phyloP scores from a whole-genome alignment of 306 rosid species.

The Myrica gale region DNA sequence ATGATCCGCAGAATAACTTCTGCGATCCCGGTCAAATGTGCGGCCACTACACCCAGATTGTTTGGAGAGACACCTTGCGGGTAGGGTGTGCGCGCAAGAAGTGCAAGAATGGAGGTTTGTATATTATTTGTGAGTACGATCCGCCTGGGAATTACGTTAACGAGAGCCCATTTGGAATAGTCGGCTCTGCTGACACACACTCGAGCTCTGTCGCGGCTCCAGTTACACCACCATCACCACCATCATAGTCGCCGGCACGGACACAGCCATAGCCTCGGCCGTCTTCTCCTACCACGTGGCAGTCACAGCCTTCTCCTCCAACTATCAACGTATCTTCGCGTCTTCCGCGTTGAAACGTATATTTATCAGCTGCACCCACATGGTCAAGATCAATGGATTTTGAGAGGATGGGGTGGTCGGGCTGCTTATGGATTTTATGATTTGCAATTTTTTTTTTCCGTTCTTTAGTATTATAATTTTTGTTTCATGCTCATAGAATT shows the following conservation, averaged over 20 bases:
- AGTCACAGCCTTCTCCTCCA: too few relatives aligned
- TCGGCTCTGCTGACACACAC: too few relatives aligned
- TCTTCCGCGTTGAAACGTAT: too few relatives aligned
- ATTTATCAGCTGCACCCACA: neutral
- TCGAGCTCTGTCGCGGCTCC: neutral
- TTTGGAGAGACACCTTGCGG: slow-evolving; percentile 32
- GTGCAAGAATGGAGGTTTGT: slow-evolving; percentile 31
- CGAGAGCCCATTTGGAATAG: slow-evolving; percentile 32
- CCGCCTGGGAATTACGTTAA: slow-evolving; percentile 40
- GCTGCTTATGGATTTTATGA: neutral
- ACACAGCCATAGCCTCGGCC: neutral
- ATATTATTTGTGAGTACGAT: slow-evolving; percentile 38
- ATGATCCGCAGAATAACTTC: neutral
- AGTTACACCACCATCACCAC: neutral
- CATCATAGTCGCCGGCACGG: neutral
- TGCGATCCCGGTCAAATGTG: slow-evolving; percentile 33
- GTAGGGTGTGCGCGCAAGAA: slow-evolving; percentile 32
- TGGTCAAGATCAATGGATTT: neutral
- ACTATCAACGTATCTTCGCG: too few relatives aligned
- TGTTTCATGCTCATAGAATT: neutral
- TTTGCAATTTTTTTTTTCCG: neutral
- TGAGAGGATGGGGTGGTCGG: neutral
- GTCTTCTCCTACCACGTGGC: neutral
- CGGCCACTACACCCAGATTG: slow-evolving; percentile 50
- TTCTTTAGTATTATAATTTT: too few relatives aligned